Evolutionary conservation across 2,329 filamentous ascomycete genomes (phyloP).

Genomic region (Microthyrium microscopicum): DNA sequence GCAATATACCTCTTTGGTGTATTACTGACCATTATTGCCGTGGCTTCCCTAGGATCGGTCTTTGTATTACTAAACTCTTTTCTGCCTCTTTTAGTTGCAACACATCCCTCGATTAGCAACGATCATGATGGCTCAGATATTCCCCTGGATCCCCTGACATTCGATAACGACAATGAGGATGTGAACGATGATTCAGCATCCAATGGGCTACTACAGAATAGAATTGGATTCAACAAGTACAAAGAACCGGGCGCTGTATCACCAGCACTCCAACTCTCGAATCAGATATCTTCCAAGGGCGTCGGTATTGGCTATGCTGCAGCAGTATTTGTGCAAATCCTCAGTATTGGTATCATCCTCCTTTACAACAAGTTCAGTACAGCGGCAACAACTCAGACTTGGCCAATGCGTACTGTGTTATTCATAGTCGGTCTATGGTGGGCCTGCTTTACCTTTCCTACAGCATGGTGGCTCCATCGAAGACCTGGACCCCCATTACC

Average conservation of each 20-base stretch:
- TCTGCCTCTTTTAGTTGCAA: slow-evolving; percentile 67
- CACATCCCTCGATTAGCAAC: slow-evolving; percentile 43
- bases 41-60: slow-evolving; percentile 82
- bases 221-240: too few species aligned
- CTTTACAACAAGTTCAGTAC: slow-evolving; percentile 22
- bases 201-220: too few species aligned
- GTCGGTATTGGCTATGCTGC: slow-evolving; percentile 83
- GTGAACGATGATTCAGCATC: too few species aligned
- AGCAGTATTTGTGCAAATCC: slow-evolving; percentile 61
- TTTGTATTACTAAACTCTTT: slow-evolving; percentile 94
- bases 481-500: slow-evolving; percentile 70
- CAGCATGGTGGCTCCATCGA: slow-evolving; percentile 66
- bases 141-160: not conserved
- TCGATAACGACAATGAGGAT: not conserved
- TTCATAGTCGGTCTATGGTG: slow-evolving; percentile 78
- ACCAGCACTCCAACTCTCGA: slow-evolving; percentile 61
- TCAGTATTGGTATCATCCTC: slow-evolving; percentile 60
- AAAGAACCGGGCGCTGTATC: too few species aligned
- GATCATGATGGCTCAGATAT: too few species aligned
- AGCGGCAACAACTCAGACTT: slow-evolving; percentile 53
- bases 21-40: slow-evolving; percentile 66
- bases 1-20: slow-evolving; percentile 64
- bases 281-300: slow-evolving; percentile 71
- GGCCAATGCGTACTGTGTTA: slow-evolving; percentile 66
- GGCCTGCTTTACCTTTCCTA: slow-evolving; percentile 71